phyloP scores from a whole-genome alignment of 179 eudicot species.

The Amaranthus tricolor region DNA sequence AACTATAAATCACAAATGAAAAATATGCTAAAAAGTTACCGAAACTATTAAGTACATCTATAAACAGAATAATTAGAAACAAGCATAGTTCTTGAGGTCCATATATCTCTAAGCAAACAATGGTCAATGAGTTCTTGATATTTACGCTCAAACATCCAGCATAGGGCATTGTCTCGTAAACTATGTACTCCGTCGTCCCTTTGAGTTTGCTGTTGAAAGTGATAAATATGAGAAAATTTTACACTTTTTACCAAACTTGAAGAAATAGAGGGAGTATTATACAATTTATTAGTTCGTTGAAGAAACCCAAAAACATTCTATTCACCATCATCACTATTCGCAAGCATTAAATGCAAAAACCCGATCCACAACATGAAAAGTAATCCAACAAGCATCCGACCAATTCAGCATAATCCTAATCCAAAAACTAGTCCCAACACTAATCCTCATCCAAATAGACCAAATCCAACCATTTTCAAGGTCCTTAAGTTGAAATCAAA shows the following conservation, averaged over 20 bases:
- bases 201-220: too few relatives aligned
- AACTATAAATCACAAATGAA: constrained; percentile 1
- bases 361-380: constrained; percentile 1
- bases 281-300: too few relatives aligned
- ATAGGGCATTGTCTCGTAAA: too few relatives aligned
- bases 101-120: not conserved
- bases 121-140: not conserved
- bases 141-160: not conserved
- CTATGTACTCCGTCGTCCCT: too few relatives aligned
- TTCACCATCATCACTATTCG: not conserved
- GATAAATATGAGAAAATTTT: too few relatives aligned
- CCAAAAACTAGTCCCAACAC: not conserved
- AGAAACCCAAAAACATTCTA: not conserved
- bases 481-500: not conserved
- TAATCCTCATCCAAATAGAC: constrained; percentile 5
- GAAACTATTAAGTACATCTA: not conserved
- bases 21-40: not conserved
- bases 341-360: not conserved
- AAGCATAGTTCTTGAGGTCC: not conserved
- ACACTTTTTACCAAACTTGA: too few relatives aligned
- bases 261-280: too few relatives aligned
- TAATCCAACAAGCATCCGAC: not conserved
- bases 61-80: not conserved
- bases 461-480: constrained; percentile 6
- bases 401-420: not conserved